These are phyloP conservation scores for Plicaturopsis crispa DNA, from an alignment of 768 basidiomycete species.

Conservation along the genomic window DNA sequence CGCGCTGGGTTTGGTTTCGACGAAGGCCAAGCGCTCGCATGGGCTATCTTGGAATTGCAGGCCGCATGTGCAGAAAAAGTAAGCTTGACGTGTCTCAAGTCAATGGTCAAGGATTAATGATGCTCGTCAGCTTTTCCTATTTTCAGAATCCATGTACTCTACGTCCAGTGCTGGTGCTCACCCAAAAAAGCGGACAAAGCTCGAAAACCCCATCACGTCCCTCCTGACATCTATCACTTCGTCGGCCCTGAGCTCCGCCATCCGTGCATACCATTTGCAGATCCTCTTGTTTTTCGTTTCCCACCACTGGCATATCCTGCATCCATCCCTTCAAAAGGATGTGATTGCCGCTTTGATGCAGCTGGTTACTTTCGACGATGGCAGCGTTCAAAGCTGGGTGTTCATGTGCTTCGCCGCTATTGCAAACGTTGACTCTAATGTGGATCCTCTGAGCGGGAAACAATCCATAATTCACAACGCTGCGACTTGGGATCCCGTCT, in stretches of 20 bases:
- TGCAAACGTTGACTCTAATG: constrained; percentile 36
- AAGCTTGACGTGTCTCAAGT: constrained; percentile 8
- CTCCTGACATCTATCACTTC: constrained; percentile 44
- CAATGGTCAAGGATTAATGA: background rate
- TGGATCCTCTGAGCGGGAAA: constrained; percentile 12
- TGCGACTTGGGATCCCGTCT: constrained; percentile 71
- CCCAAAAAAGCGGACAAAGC: constrained; percentile 41
- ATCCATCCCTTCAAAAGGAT: constrained; percentile 46
- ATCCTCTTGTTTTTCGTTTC: constrained; percentile 80
- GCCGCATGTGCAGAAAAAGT: constrained; percentile 74
- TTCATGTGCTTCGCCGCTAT: constrained; percentile 77
- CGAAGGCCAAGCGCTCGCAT: constrained; percentile 59
- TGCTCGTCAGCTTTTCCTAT: constrained; percentile 45
- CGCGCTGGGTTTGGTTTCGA: constrained; percentile 71
- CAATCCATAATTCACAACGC: no score
- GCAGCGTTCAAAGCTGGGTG: constrained; percentile 72
- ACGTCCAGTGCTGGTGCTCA: constrained; percentile 23
- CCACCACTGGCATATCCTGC: constrained; percentile 63
- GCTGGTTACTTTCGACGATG: constrained; percentile 60
- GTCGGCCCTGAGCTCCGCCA: constrained; percentile 18
- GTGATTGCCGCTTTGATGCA: constrained; percentile 50
- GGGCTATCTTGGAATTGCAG: constrained; percentile 74
- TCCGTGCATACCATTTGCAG: constrained; percentile 55
- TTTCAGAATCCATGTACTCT: constrained; percentile 48
- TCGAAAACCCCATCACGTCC: constrained; percentile 51